Evolutionary conservation across 768 basidiomycete species (phyloP).

Genomic region (Mycena indigotica): DNA sequence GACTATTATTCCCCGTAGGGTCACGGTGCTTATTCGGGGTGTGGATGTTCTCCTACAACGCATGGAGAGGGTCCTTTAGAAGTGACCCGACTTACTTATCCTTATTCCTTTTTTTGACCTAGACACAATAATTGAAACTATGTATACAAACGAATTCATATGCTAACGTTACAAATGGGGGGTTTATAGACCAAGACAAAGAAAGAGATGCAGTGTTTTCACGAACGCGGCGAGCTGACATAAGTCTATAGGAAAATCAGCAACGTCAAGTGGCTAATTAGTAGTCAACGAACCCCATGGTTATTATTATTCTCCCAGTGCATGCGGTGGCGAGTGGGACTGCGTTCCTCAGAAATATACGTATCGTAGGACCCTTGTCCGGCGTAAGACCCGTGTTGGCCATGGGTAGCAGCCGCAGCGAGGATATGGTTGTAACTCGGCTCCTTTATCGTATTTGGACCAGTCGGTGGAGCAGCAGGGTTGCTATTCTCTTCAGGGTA

Average conservation of each 20-base stretch:
- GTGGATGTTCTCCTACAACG: slow-evolving; percentile 65
- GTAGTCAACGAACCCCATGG: not conserved
- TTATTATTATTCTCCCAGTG: slow-evolving; percentile 32
- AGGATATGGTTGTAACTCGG: slow-evolving; percentile 58
- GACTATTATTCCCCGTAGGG: slow-evolving; percentile 54
- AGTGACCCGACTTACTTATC: slow-evolving; percentile 1
- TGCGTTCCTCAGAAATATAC: slow-evolving; percentile 72
- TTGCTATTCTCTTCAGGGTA: slow-evolving; percentile 53
- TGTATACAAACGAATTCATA: not conserved
- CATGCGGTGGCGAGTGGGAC: slow-evolving; percentile 32
- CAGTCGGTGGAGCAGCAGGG: slow-evolving; percentile 22
- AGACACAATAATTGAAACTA: not conserved
- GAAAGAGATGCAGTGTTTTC: not conserved
- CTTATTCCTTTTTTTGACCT: not conserved
- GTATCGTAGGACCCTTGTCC: slow-evolving; percentile 60
- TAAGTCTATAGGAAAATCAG: not conserved
- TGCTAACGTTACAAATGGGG: not conserved
- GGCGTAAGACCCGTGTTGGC: slow-evolving; percentile 53
- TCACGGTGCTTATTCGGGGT: slow-evolving; percentile 62
- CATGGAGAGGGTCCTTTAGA: slow-evolving; percentile 60
- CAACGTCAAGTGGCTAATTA: no score
- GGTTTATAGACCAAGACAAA: not conserved
- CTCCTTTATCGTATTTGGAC: slow-evolving; percentile 24
- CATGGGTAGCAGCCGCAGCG: slow-evolving; percentile 57
- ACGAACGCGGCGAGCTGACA: no score